Evolutionary conservation across 2,329 filamentous ascomycete species (phyloP), one percentile per base, ranked within the genome.

Genomic region (Emmonsiellopsis sp.): DNA sequence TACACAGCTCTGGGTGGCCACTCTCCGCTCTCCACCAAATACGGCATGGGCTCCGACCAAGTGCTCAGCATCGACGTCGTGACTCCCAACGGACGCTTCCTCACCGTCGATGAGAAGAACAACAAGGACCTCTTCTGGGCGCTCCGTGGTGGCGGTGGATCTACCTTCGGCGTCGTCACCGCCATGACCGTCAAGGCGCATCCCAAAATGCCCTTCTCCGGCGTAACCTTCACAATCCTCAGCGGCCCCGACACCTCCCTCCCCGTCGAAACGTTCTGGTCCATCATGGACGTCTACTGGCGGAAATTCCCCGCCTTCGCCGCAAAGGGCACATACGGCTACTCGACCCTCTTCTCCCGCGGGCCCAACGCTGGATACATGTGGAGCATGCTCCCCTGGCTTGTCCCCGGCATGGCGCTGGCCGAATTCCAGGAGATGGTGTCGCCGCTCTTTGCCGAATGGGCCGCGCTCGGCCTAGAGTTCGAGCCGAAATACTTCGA

Each of bases 1-100:
- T 74, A 69, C 58, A 66, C 70, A 6, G 66, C 68, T 42, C 79
- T 77, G 10, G 80, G 77, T 43, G 80, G 80, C 0, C 78, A 83
- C 62, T 77, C 74, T 9, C 78, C 78, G 2, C 60, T 83, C 51
- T 74, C 74, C 9, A 70, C 71, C 51, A 62, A 75, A 39, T 76
- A 76, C 57, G 71, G 80, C 56, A 72, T 80, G 62, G 77, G 68
- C 53, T 69, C 74, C 6, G 77, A 80, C 60, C 72, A 78, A 60
- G 68, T 77, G 6, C 65, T 80, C 13, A 65, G 70, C 47, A 66
- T 75, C 53, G 69, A 79, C 52, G 68, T 79, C 11, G 72, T 80
- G 6, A 71, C 71, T 7, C 68, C 74, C 11, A 68, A 70, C 55
- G 77, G 77, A 17, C 57, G 62, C 7, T 68, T 75, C 39, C 60